These are phyloP conservation scores for Powellomyces hirtus DNA, from an alignment of 192 early-diverging fungal species.

Conservation along the genomic window DNA sequence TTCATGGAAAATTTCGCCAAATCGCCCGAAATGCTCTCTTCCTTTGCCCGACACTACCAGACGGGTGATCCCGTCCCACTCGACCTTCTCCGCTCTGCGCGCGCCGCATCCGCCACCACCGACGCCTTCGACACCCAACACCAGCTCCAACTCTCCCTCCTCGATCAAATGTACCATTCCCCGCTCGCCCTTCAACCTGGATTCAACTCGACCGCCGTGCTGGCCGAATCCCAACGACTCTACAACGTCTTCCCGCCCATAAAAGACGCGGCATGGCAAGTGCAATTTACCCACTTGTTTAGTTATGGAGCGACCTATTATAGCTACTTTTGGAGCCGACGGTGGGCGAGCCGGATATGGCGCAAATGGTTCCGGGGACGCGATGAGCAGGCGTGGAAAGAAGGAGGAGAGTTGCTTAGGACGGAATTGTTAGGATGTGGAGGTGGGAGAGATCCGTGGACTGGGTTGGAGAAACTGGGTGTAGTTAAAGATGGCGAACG, in stretches of 20 bases:
- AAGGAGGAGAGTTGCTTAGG: slow-evolving; percentile 56
- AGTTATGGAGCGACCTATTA: slow-evolving; percentile 94
- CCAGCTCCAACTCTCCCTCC: slow-evolving; percentile 86
- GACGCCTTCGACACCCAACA: slow-evolving; percentile 76
- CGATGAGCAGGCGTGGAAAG: slow-evolving; percentile 67
- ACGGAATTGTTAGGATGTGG: slow-evolving; percentile 86
- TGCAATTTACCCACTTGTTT: slow-evolving; percentile 87
- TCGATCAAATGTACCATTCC: slow-evolving; percentile 92
- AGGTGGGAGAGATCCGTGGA: slow-evolving; percentile 90
- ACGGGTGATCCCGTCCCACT: slow-evolving; percentile 63
- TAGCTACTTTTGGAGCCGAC: slow-evolving; percentile 86
- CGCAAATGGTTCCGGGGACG: slow-evolving; percentile 60
- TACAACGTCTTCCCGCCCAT: slow-evolving; percentile 71
- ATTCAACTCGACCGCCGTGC: slow-evolving; percentile 57
- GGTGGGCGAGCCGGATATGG: slow-evolving; percentile 78
- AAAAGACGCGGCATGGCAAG: slow-evolving; percentile 79
- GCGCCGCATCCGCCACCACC: background rate
- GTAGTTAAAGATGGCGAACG: slow-evolving; percentile 34
- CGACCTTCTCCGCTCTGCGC: slow-evolving; percentile 17
- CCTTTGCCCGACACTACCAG: slow-evolving; percentile 74
- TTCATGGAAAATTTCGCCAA: slow-evolving; percentile 90
- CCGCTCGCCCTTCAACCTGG: slow-evolving; percentile 22
- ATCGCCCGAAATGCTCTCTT: slow-evolving; percentile 66
- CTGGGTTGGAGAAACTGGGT: slow-evolving; percentile 39
- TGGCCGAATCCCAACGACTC: slow-evolving; percentile 61